These are phyloP conservation scores for Venturia aucupariae DNA, from an alignment of 2,329 filamentous ascomycete genomes.

Conservation along the genomic window DNA sequence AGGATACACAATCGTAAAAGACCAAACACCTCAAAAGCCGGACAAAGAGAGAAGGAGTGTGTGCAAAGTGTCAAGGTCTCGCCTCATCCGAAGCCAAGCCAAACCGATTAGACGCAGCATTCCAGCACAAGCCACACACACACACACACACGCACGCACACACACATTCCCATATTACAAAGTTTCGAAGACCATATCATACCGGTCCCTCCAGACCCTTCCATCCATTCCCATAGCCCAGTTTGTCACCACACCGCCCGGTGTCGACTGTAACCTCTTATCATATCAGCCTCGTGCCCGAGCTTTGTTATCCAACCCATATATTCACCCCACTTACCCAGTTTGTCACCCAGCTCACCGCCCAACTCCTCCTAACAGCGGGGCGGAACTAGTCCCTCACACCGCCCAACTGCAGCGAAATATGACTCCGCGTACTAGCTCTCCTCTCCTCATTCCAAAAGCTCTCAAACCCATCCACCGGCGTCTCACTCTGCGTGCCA, in stretches of 20 bases:
- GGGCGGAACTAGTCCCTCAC: neutral
- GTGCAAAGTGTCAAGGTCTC: neutral
- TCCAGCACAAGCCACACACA: neutral
- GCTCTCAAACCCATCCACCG: conserved; percentile 11
- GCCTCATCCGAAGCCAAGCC: neutral
- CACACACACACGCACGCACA: too few species aligned
- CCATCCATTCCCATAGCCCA: neutral
- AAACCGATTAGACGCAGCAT: neutral
- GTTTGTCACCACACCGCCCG: neutral
- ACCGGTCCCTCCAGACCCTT: neutral
- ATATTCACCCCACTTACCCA: too few species aligned
- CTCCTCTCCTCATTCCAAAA: conserved; percentile 13
- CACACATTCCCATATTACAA: neutral
- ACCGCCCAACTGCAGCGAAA: neutral
- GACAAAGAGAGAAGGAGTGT: neutral
- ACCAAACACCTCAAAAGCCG: neutral
- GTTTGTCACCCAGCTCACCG: too few species aligned
- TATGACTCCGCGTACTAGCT: neutral
- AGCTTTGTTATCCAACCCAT: neutral
- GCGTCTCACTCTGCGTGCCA: conserved; percentile 7
- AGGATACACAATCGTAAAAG: neutral
- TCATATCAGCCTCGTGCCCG: neutral
- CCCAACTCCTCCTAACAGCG: neutral
- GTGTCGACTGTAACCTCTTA: neutral
- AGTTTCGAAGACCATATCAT: neutral